These are phyloP conservation scores for Gossypium ekmanianum DNA, from an alignment of 345 rosid genomes.

Conservation along the genomic window DNA sequence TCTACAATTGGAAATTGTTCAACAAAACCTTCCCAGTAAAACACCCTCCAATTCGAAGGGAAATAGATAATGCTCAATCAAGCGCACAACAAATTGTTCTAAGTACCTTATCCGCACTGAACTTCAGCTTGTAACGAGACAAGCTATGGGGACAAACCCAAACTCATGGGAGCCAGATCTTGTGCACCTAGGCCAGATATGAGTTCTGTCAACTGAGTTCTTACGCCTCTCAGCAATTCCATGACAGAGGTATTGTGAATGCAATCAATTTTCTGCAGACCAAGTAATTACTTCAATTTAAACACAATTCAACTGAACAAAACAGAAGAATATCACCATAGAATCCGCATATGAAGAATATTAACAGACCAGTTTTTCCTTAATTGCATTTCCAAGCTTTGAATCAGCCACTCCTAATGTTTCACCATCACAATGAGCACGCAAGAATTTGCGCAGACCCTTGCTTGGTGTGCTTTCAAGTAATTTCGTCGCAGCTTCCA, in stretches of 20 bases:
- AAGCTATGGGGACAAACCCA: slow-evolving; percentile 89
- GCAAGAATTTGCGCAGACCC: slow-evolving; percentile 76
- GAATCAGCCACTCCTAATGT: slow-evolving; percentile 78
- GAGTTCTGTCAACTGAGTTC: slow-evolving; percentile 85
- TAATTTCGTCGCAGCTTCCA: slow-evolving; percentile 65
- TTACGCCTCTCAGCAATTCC: slow-evolving; percentile 86
- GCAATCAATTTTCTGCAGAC: slow-evolving; percentile 78
- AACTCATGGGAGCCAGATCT: slow-evolving; percentile 92
- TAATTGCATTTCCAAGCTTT: slow-evolving; percentile 86
- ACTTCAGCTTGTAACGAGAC: slow-evolving; percentile 85
- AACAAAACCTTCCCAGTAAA: neutral
- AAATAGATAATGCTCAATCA: neutral
- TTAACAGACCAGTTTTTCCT: slow-evolving; percentile 69
- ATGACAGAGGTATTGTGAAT: slow-evolving; percentile 81
- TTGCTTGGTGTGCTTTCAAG: slow-evolving; percentile 72
- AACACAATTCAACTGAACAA: slow-evolving; percentile 1
- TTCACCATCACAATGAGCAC: slow-evolving; percentile 66
- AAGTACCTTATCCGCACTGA: slow-evolving; percentile 88
- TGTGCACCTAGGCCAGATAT: slow-evolving; percentile 69
- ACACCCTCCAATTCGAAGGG: neutral
- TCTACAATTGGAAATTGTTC: neutral
- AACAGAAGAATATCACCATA: neutral
- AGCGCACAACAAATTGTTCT: neutral
- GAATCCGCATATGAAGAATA: neutral
- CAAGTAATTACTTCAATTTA: slow-evolving; percentile 11